phyloP scores from a whole-genome alignment of 1,284 basidiomycete species.

The Puccinia triticina region DNA sequence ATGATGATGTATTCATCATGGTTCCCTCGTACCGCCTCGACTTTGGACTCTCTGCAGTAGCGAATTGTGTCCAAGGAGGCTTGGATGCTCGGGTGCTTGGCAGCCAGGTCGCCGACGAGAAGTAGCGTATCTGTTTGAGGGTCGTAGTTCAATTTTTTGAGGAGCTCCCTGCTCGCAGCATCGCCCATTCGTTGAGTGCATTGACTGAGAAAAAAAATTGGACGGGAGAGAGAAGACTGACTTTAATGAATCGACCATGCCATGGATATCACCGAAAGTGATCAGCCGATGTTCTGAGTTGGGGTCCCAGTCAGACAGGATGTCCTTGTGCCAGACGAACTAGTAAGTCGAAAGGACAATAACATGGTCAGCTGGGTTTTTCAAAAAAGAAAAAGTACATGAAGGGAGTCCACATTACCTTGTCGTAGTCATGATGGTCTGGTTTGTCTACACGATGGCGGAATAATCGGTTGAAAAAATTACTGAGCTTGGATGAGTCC shows the following conservation, averaged over 20 bases:
- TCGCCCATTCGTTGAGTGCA: background rate
- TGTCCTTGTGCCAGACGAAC: constrained; percentile 41
- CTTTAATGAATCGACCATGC: constrained; percentile 36
- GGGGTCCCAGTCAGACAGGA: constrained; percentile 40
- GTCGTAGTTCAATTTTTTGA: constrained; percentile 35
- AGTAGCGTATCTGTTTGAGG: constrained; percentile 17
- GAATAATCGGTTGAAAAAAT: background rate
- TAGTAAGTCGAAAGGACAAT: background rate
- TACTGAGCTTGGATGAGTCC: background rate
- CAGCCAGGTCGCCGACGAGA: constrained; percentile 38
- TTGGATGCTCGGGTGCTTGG: constrained; percentile 46
- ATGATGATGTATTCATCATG: constrained; percentile 50
- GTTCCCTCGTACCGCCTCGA: constrained; percentile 41
- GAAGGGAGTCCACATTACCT: too few species aligned
- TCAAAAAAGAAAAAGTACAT: background rate
- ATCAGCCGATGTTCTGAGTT: constrained; percentile 26
- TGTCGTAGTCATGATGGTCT: constrained; percentile 10
- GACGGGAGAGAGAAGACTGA: background rate
- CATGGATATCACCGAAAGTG: constrained; percentile 42
- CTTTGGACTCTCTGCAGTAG: constrained; percentile 31
- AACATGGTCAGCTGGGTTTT: background rate
- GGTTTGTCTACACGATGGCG: background rate
- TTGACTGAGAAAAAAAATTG: background rate
- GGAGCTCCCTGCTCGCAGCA: constrained; percentile 10
- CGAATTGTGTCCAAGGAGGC: constrained; percentile 38